These are phyloP conservation scores for Capsicum chinense DNA, from an alignment of 257 asterid species.

Conservation along the genomic window DNA sequence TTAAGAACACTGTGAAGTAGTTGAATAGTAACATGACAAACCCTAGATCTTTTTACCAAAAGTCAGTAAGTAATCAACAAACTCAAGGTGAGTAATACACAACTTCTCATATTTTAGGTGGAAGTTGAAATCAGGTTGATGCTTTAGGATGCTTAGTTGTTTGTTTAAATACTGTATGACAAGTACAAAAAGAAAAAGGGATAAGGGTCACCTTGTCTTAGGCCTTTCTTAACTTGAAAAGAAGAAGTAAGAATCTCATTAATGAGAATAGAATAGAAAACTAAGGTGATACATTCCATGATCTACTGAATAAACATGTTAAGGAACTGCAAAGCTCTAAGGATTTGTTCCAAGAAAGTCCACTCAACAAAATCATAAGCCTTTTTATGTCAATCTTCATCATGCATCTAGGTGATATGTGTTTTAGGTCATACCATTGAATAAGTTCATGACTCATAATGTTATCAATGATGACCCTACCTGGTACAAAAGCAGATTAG, in stretches of 20 bases:
- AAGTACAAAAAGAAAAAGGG: neutral
- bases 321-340: neutral
- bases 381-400: neutral
- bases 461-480: neutral
- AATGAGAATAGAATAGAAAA: neutral
- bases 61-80: too few species aligned
- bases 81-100: neutral
- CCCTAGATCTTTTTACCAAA: neutral
- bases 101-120: neutral
- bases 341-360: neutral
- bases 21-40: fast-evolving
- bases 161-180: too few species aligned
- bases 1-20: neutral
- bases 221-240: neutral
- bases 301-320: neutral
- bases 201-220: neutral
- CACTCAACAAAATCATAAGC: neutral
- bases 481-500: neutral
- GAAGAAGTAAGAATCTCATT: neutral
- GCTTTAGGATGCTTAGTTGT: too few species aligned
- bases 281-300: neutral
- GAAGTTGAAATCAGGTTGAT: too few species aligned
- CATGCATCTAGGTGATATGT: neutral
- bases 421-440: neutral
- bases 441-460: neutral